These are phyloP conservation scores for Oenanthe sinensis DNA, from an alignment of 129 eudicot species.

Conservation along the genomic window DNA sequence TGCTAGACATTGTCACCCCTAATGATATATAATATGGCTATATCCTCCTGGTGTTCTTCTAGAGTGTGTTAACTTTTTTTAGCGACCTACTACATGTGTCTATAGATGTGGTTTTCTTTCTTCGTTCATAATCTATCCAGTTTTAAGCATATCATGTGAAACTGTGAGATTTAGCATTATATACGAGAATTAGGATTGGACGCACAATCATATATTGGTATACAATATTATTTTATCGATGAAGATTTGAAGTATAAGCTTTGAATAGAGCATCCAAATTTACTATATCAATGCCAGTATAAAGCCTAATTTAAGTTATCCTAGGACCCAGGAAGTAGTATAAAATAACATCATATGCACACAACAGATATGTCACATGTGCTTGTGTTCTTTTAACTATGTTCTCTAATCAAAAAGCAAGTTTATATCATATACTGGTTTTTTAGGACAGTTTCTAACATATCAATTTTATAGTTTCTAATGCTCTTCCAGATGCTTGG, in stretches of 20 bases:
- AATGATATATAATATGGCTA: too few relatives aligned
- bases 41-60: background rate
- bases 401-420: background rate
- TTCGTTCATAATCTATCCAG: background rate
- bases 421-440: background rate
- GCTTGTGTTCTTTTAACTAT: background rate
- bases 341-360: background rate
- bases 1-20: background rate
- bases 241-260: slow-evolving; percentile 2
- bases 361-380: background rate
- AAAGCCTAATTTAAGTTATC: background rate
- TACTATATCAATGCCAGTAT: background rate
- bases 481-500: background rate
- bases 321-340: background rate
- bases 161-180: background rate
- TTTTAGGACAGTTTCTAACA: background rate
- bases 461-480: background rate
- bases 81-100: background rate
- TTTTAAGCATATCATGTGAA: background rate
- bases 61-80: background rate
- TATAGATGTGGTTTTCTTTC: background rate
- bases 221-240: background rate
- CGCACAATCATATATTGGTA: background rate
- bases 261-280: background rate
- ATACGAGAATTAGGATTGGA: background rate